phyloP scores from a whole-genome alignment of 2,329 filamentous ascomycete genomes.

The Fusarium praegraminearum region DNA sequence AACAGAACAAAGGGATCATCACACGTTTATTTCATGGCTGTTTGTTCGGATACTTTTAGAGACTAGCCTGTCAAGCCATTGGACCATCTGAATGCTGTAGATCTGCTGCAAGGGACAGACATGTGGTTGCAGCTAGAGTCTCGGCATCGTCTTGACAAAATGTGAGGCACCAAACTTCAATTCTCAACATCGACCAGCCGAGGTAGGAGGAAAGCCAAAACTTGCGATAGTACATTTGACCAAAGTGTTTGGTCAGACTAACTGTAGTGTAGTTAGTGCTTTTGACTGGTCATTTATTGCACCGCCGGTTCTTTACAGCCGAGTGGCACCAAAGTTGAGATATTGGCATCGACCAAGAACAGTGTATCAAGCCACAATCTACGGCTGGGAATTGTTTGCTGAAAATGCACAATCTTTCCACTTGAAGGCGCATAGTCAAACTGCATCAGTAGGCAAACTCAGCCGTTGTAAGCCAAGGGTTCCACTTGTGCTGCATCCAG shows the following conservation, averaged over 20 bases:
- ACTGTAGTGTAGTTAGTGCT: neutral
- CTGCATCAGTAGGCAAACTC: conserved; percentile 35
- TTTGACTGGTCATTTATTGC: neutral
- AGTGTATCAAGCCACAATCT: conserved; percentile 6
- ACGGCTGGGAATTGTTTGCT: conserved; percentile 30
- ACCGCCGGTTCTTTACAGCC: neutral
- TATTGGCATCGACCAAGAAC: neutral
- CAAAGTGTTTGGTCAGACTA: neutral
- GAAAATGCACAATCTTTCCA: neutral
- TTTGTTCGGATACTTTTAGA: neutral
- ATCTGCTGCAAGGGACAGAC: conserved; percentile 19
- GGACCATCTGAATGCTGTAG: neutral
- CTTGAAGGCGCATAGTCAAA: conserved; percentile 22
- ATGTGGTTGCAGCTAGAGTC: neutral
- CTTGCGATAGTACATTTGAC: neutral
- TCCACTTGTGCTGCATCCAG: conserved; percentile 31
- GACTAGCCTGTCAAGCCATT: neutral
- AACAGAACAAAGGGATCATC: conserved; percentile 12
- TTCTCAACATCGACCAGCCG: neutral
- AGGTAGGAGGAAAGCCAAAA: neutral
- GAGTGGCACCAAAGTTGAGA: conserved; percentile 1
- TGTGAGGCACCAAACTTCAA: neutral
- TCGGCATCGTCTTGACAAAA: conserved; percentile 1
- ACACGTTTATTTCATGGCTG: neutral
- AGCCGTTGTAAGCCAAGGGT: conserved; percentile 24